Conservation (phyloP, 805 yeast genomes). For the Isabelozyma rhagii region DNA sequence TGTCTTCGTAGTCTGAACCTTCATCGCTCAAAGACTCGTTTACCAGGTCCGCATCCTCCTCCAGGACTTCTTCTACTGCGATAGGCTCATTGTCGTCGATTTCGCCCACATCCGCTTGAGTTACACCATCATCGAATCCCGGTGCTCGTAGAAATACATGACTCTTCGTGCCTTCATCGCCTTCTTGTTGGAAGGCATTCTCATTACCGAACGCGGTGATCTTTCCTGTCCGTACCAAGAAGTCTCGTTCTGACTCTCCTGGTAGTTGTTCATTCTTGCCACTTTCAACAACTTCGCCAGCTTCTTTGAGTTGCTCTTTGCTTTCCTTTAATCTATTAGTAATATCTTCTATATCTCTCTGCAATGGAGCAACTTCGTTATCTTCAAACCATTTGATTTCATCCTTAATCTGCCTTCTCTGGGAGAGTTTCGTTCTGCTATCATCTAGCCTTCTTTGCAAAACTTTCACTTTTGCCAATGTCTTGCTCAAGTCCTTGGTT, state of each 20-base stretch:
- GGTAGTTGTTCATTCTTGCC: slow-evolving; percentile 43
- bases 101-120: slow-evolving; percentile 4
- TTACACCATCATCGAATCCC: slow-evolving; percentile 33
- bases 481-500: slow-evolving; percentile 41
- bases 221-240: slow-evolving; percentile 81
- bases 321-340: slow-evolving; percentile 30
- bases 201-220: slow-evolving; percentile 88
- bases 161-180: slow-evolving; percentile 15
- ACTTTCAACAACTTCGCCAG: background rate
- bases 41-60: background rate
- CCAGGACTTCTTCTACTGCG: background rate
- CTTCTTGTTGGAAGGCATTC: slow-evolving; percentile 50
- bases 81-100: background rate
- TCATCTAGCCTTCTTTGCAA: slow-evolving; percentile 48
- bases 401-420: slow-evolving; percentile 48
- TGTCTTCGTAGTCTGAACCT: slow-evolving; percentile 8
- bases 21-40: slow-evolving; percentile 1
- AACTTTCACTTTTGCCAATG: slow-evolving; percentile 39
- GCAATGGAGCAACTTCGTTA: slow-evolving; percentile 51
- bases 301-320: slow-evolving; percentile 34
- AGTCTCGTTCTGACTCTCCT: slow-evolving; percentile 80
- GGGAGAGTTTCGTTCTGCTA: slow-evolving; percentile 63
- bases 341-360: slow-evolving; percentile 60
- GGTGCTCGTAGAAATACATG: slow-evolving; percentile 51
- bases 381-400: slow-evolving; percentile 52